Percentiles rank a stretch among this genome's conserved stretches.
Evolutionary conservation across 73 alveolate species (phyloP).

Genomic region (Durusdinium trenchii): DNA sequence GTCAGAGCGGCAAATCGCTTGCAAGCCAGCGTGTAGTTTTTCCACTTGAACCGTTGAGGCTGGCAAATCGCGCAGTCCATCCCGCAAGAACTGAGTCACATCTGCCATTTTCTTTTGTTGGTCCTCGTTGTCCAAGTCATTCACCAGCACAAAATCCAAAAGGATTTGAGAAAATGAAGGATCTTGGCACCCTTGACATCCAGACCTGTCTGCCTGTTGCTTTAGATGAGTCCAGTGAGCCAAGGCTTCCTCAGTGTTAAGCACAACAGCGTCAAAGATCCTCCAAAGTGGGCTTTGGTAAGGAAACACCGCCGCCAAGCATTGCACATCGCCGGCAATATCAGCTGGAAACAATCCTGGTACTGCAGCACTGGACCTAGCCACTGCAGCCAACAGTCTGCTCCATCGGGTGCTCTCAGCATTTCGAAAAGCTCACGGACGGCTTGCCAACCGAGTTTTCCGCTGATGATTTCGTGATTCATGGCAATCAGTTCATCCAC

Average conservation of each 20-base stretch:
- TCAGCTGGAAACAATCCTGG: not conserved
- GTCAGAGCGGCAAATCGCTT: not conserved
- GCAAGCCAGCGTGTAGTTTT: not conserved
- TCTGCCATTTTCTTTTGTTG: not conserved
- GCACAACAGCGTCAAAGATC: not conserved
- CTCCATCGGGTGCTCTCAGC: not conserved
- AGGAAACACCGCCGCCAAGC: not conserved
- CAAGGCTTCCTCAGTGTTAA: not conserved
- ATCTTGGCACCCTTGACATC: not conserved
- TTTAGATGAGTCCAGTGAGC: not conserved
- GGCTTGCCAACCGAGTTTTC: not conserved
- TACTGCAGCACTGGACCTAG: not conserved
- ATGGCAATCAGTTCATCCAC: not conserved
- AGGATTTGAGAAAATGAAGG: not conserved
- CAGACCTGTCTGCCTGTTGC: too few species aligned
- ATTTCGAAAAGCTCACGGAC: not conserved
- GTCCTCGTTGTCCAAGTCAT: not conserved
- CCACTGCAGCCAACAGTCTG: not conserved
- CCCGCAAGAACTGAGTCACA: not conserved
- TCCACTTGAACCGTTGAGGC: not conserved
- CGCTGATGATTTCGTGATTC: not conserved
- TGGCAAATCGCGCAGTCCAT: not conserved
- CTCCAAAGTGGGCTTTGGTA: not conserved
- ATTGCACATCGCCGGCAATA: not conserved
- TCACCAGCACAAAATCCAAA: not conserved